Conservation (phyloP, 2,329 filamentous ascomycete genomes). For the Coniochaeta ligniaria region DNA sequence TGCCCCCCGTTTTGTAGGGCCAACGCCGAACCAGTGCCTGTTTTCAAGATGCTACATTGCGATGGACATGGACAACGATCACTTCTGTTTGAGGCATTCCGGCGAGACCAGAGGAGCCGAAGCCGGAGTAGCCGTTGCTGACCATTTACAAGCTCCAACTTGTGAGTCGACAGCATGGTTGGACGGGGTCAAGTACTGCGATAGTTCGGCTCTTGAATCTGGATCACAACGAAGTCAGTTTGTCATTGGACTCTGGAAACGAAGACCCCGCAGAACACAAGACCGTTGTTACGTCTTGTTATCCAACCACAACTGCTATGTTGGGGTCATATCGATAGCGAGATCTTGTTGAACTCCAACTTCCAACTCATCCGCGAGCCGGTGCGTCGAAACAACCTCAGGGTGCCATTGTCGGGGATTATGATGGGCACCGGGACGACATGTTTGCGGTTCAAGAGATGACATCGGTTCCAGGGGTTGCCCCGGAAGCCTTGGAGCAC, state of each 20-base stretch:
- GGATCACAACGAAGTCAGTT: neutral
- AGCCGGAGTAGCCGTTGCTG: neutral
- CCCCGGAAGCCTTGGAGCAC: neutral
- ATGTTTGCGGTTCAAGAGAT: neutral
- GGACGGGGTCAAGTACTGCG: neutral
- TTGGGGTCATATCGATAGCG: neutral
- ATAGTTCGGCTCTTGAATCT: neutral
- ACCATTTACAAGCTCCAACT: neutral
- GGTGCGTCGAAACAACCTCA: neutral
- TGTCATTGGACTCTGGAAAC: neutral
- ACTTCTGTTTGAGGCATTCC: neutral
- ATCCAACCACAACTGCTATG: neutral
- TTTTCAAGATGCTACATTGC: neutral
- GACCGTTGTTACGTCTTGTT: neutral
- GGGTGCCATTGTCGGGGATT: constrained; percentile 1
- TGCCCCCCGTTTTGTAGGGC: neutral
- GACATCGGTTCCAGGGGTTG: neutral
- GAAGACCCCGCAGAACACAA: neutral
- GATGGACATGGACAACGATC: neutral
- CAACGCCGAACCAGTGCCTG: neutral
- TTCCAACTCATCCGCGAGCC: neutral
- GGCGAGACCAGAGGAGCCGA: neutral
- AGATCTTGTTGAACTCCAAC: neutral
- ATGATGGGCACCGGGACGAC: neutral
- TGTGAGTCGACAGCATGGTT: neutral